Base-by-base conservation (phyloP, 495 filamentous ascomycete genomes). In the Penicillium paradoxum region DNA sequence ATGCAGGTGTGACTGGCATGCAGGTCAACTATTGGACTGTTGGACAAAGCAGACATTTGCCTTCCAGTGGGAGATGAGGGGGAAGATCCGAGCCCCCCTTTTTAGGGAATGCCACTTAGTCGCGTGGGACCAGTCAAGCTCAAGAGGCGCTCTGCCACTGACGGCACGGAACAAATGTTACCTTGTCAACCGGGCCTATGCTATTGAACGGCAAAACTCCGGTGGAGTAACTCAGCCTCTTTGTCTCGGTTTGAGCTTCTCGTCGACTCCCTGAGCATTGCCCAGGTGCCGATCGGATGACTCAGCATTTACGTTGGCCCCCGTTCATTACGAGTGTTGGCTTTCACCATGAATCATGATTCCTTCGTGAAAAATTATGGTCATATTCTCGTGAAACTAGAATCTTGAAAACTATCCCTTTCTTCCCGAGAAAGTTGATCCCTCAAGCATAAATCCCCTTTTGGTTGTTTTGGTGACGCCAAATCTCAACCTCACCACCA, bases 401-500 rank as follows among this genome's bases (percentile, higher is more conserved):
- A 21, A 37, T 17, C 13, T 34, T 13, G 32, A 14, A 27, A 7
- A n/a, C n/a, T n/a, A n/a, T n/a, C 24, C 24, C 24, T 19, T 45
- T 32, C 25, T 9, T 22, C 14, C n/a, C 27, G 8, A 19, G 14
- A 33, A n/a, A 27, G 3, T 27, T 27, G 3, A 27, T 29, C 15
- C 17, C 8, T 46, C 29, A 47, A 24, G 19, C 30, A 43, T 37
- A 37, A 17, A 25, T 11, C 1, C 21, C 33, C 34, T 49, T 25
- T 10, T 37, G 14, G 15, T 45, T 45, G 22, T 49, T 32, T 32
- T 9, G 21, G n/a, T 38, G 45, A 13, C 55, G 48, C 90, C 90
- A 96, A 75, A 96, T 93, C 75, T 95, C 90, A 45, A 96, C 91
- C 64, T 95, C 90, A 63, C 86, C 90, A 41, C 91, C 91, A 57